A percentile compares a stretch with the other conserved stretches of the same genome.
These are phyloP conservation scores for Prototheca stagnorum DNA, from an alignment of 163 green algal species.

Conservation along the genomic window DNA sequence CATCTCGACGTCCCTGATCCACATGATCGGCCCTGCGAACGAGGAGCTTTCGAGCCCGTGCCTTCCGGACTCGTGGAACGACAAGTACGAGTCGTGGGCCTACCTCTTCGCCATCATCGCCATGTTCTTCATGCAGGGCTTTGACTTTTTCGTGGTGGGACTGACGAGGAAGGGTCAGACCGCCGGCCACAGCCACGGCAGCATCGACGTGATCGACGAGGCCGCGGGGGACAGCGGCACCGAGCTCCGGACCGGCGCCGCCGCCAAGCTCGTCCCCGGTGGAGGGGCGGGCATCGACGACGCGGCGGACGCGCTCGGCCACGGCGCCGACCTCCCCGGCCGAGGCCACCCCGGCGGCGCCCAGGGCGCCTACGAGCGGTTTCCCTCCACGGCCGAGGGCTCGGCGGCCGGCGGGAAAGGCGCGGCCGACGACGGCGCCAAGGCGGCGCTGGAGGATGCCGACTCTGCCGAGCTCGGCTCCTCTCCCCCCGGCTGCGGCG, in stretches of 20 bases:
- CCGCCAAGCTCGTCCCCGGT: no score
- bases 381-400: neutral
- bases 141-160: constrained; percentile 14
- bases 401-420: neutral
- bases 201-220: neutral
- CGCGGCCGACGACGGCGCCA: neutral
- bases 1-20: constrained; percentile 22
- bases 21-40: constrained; percentile 18
- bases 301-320: neutral
- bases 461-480: neutral
- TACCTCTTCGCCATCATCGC: constrained; percentile 17
- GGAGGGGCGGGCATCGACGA: neutral
- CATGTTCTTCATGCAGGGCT: constrained; percentile 18
- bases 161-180: neutral
- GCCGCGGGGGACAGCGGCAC: neutral
- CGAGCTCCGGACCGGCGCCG: neutral
- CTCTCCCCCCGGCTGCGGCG: neutral
- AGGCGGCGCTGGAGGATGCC: neutral
- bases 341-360: no score
- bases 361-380: neutral
- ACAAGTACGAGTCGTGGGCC: constrained; percentile 16
- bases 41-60: constrained; percentile 14
- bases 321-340: no score
- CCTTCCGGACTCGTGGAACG: constrained; percentile 8
- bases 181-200: neutral